phyloP scores from a whole-genome alignment of 106 monocot genomes.

The Platanthera zijinensis region DNA sequence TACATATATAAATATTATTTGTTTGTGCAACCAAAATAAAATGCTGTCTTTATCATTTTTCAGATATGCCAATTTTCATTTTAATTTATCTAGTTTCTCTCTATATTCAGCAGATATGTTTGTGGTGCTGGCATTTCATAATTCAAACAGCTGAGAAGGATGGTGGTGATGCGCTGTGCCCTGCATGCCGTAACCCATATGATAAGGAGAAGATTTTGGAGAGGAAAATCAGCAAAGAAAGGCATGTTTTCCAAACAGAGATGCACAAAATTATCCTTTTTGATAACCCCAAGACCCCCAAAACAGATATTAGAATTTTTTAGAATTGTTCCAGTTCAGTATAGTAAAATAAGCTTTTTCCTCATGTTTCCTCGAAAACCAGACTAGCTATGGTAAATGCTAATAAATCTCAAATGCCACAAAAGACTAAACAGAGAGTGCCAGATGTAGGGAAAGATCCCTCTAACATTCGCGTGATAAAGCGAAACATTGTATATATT shows the following conservation, averaged over 20 bases:
- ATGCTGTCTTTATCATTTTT: neutral
- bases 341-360: neutral
- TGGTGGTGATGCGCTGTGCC: conserved; percentile 23
- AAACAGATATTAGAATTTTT: neutral
- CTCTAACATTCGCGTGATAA: conserved; percentile 21
- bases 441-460: conserved; percentile 11
- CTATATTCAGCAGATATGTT: conserved; percentile 34
- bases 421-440: conserved; percentile 14
- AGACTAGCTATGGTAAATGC: conserved; percentile 21
- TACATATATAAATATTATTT: neutral
- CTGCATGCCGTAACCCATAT: conserved; percentile 40
- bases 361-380: conserved; percentile 2
- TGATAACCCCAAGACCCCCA: neutral
- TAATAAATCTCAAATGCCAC: conserved; percentile 24
- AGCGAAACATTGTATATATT: conserved; percentile 35
- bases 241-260: conserved; percentile 16
- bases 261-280: conserved; percentile 2
- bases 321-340: neutral
- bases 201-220: conserved; percentile 38
- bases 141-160: conserved; percentile 30
- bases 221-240: conserved; percentile 24
- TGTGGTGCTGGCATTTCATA: conserved; percentile 57
- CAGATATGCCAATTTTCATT: neutral
- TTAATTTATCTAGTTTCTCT: neutral
- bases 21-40: neutral